Conservation (phyloP, 495 filamentous ascomycete species). For the Cryomyces minteri region DNA sequence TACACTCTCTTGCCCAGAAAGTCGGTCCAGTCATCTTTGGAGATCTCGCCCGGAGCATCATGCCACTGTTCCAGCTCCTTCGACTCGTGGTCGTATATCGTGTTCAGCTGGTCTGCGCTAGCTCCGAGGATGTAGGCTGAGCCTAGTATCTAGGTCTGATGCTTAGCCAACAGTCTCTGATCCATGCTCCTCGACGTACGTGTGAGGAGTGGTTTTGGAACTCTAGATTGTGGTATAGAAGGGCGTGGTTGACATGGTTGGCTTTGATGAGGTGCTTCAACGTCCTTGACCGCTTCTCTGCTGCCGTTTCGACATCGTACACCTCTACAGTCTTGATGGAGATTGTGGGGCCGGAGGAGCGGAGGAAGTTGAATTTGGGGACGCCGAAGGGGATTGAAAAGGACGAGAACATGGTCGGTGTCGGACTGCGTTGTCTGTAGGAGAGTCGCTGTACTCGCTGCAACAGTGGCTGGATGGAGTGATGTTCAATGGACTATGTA, state of each 20-base stretch:
- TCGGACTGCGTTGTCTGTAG: no score
- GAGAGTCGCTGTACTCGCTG: conserved; percentile 15
- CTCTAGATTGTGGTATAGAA: conserved; percentile 56
- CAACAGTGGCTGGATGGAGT: no score
- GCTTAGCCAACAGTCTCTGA: conserved; percentile 8
- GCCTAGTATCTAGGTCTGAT: conserved; percentile 35
- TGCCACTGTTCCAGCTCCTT: conserved; percentile 61
- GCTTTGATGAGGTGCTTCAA: conserved; percentile 78
- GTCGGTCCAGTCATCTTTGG: conserved; percentile 67
- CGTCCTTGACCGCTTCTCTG: conserved; percentile 61
- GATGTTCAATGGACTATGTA: no score
- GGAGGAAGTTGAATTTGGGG: neutral
- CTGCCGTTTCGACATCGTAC: conserved; percentile 58
- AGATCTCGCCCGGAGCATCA: conserved; percentile 69
- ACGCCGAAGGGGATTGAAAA: neutral
- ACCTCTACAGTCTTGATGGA: conserved; percentile 50
- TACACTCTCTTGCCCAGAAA: conserved; percentile 52
- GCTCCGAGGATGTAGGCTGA: conserved; percentile 77
- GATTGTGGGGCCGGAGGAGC: conserved; percentile 22
- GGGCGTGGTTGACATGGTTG: conserved; percentile 79
- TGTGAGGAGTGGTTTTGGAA: conserved; percentile 85
- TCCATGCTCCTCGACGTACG: conserved; percentile 25
- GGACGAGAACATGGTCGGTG: neutral
- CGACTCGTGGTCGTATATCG: conserved; percentile 60
- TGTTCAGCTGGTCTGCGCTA: conserved; percentile 45